A percentile compares a stretch with the other conserved stretches of the same genome.
Evolutionary conservation across 345 rosid species (phyloP).

Genomic region (Eucalyptus victrix): DNA sequence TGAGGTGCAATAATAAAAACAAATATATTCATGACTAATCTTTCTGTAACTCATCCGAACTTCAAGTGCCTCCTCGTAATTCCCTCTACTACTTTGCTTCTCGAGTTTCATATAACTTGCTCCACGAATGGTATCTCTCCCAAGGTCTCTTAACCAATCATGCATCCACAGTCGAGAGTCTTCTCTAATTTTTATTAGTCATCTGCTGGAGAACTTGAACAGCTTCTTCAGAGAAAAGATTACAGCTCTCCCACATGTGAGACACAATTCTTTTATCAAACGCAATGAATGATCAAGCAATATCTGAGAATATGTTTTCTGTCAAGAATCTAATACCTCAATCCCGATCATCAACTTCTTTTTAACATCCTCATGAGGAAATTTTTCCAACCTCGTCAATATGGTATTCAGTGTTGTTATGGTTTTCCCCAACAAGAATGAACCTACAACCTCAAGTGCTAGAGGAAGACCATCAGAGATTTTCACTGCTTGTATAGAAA

Average conservation of each 20-base stretch:
- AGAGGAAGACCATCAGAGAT: background rate
- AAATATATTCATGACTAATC: background rate
- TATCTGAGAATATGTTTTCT: background rate
- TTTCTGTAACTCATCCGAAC: background rate
- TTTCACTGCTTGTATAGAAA: background rate
- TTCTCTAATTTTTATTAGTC: no score
- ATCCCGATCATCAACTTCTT: background rate
- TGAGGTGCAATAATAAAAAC: background rate
- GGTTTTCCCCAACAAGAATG: background rate
- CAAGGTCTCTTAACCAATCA: background rate
- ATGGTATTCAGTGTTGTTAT: background rate
- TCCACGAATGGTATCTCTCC: background rate
- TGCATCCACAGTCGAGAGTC: background rate
- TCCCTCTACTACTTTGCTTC: background rate
- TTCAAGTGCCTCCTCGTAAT: background rate
- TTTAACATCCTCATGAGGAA: background rate
- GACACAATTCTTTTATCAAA: background rate
- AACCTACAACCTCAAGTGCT: background rate
- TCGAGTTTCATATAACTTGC: background rate
- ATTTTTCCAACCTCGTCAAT: background rate
- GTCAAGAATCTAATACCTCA: background rate
- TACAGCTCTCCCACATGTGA: background rate
- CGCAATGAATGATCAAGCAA: background rate
- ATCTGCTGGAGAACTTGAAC: no score
- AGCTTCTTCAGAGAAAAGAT: background rate